Base-by-base conservation (phyloP, 2,329 filamentous ascomycete genomes). In the Amylocarpus encephaloides region DNA sequence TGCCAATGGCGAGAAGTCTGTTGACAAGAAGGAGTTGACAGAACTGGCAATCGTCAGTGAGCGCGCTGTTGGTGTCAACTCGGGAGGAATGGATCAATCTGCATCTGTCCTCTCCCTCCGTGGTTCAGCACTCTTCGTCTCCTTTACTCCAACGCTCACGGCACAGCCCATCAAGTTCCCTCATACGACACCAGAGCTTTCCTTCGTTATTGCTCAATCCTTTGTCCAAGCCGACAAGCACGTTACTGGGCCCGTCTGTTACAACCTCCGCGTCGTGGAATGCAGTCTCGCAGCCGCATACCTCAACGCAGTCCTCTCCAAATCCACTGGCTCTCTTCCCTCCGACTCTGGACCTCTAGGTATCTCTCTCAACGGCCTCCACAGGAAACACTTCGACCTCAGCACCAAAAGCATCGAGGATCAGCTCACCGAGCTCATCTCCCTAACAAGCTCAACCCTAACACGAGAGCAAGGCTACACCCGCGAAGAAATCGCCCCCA, bases 51-150 rank as follows among this genome's bases (percentile, higher is more conserved):
- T 98, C 59, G 88, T 96, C 34, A 95, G 90, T 41, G 93, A 98
- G 72, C 82, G 93, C 50, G 85, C 87, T 13, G 93, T 97, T 3
- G 93, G 93, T 46, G 93, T 98, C 61, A 97, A 97, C 71, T 94
- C 90, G 5, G 93, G 93, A 68, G 93, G 91, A 49, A 97, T 98
- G 93, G 93, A 98, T 65, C 93, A 98, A 72, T 85, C 90, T 12
- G 93, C 93, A 32, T 97, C 92, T 0, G 92, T 98, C 56, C 93
- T 98, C 70, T 92, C 90, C 0, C 78, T 88, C 62, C 83, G 84
- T 58, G 91, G 88, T 45, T 88, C 86, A 35, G 90, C 93, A 9
- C 80, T 96, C 39, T 91, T 94, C 66, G 92, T 96, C 52, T 87
- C 85, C 9, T 98, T 98, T 72, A 82, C 82, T 56, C 93, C 93